Evolutionary conservation across 2,329 filamentous ascomycete species (phyloP).

Genomic region (Talaromyces rugulosus): DNA sequence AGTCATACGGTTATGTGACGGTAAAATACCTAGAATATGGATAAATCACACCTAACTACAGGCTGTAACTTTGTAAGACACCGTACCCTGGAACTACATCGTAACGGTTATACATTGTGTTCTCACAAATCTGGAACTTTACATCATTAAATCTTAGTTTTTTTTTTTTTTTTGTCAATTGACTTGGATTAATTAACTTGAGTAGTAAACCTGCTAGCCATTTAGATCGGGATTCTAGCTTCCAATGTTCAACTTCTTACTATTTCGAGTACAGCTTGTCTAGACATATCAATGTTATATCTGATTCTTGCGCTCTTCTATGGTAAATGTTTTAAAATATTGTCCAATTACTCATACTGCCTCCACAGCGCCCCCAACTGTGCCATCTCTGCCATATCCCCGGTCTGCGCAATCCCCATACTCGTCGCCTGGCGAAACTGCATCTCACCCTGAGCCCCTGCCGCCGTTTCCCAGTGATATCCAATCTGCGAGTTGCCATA

Average conservation of each 20-base stretch:
- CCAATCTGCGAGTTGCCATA: conserved; percentile 7
- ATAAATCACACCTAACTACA: background rate
- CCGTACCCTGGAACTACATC: background rate
- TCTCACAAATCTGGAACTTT: background rate
- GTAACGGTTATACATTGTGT: background rate
- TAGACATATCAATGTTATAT: too few species aligned
- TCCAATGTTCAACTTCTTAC: too few species aligned
- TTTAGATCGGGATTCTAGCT: too few species aligned
- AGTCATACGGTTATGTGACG: background rate
- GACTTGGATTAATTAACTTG: background rate
- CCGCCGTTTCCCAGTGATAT: conserved; percentile 4
- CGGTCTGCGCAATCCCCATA: conserved; percentile 9
- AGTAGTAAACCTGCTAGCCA: background rate
- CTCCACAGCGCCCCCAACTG: conserved; percentile 9
- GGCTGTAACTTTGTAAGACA: background rate
- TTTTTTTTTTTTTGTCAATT: background rate
- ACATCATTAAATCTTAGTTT: background rate
- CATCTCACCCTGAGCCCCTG: conserved; percentile 8
- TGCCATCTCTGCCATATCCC: conserved; percentile 10
- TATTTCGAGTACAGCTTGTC: too few species aligned
- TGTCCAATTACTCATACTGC: conserved; percentile 1
- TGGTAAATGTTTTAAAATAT: background rate
- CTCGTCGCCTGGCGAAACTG: conserved; percentile 9
- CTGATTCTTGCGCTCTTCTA: too few species aligned
- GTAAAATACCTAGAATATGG: background rate